Percentiles rank a stretch among this genome's conserved stretches.
Evolutionary conservation across 2,329 filamentous ascomycete species (phyloP).

Genomic region (Nannizzia gypsea): DNA sequence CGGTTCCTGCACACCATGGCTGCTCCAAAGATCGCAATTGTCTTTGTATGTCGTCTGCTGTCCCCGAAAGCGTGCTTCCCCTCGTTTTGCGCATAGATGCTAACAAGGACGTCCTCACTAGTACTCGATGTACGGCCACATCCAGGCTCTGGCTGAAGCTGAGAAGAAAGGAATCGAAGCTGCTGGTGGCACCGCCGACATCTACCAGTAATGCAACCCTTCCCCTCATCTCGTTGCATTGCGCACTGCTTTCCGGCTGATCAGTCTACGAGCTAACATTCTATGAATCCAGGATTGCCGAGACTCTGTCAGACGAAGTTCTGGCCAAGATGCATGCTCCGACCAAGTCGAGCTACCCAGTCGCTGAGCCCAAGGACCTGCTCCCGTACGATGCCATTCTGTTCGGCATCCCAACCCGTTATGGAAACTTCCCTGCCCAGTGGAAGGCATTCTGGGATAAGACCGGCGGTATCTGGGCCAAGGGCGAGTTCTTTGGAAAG

Average conservation of each 20-base stretch:
- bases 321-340: constrained; percentile 86
- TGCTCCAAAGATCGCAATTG: constrained; percentile 85
- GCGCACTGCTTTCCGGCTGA: neutral
- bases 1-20: constrained; percentile 35
- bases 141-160: constrained; percentile 69
- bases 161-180: constrained; percentile 84
- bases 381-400: constrained; percentile 77
- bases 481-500: constrained; percentile 72
- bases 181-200: constrained; percentile 67
- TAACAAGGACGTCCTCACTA: constrained; percentile 25
- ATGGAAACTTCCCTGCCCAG: constrained; percentile 93
- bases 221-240: neutral
- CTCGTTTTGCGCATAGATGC: neutral
- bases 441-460: constrained; percentile 82
- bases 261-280: neutral
- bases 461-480: constrained; percentile 72
- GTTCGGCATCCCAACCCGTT: constrained; percentile 88
- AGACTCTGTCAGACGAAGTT: constrained; percentile 78
- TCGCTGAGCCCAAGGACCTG: constrained; percentile 51
- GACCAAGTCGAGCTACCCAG: constrained; percentile 55
- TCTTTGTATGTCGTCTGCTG: constrained; percentile 53
- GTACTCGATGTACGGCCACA: constrained; percentile 94
- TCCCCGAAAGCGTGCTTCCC: neutral
- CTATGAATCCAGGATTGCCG: constrained; percentile 48
- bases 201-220: constrained; percentile 58